Base-by-base conservation (phyloP, 352 stramenopile species). In the Pythium phragmiticola region DNA sequence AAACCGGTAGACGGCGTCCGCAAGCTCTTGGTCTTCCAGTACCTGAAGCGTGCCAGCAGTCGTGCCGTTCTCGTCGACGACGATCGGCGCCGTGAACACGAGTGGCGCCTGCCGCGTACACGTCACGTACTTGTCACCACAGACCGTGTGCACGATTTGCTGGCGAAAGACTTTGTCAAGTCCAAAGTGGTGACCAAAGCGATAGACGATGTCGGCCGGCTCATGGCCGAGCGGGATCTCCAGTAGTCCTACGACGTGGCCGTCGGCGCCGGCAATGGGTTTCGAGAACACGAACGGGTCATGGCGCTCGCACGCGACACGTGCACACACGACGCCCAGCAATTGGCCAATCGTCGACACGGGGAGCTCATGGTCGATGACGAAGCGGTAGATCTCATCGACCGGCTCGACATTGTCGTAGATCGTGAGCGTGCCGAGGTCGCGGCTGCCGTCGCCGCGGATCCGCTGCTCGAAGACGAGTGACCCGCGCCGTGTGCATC, bases 311-410 rank as follows among this genome's bases (percentile, higher is more conserved):
- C 84, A 94, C 1, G 73, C 36, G 37, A 73, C 57, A 12, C 21
- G 36, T 4, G 14, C 61, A 39, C 82, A 92, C 6, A 86, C 68
- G 7, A 72, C 53, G 6, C 46, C 16, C 2, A 80, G 7, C 4
- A 94, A 62, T 61, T 90, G 81, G 1, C 73, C 55, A 5, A 86
- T 57, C 12, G 66, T 73, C 12, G 42, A 28, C 11, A 61, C 46
- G 4, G 78, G 67, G 13, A 87, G 34, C 3, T 74, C 59, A 33
- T 84, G 65, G 30, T 92, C 77, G 7, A 83, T 48, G 0, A 89
- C 55, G 17, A 92, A 94, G 47, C 79, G 79, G 61, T 89, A 86
- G 42, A 94, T 81, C 51, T 83, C 69, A 48, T 92, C 84, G 17
- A 88, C 73, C 0, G 84, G 84, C 45, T 92, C 84, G 11, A 60